Base-by-base conservation (phyloP, 75 land plant genomes). In the Cryptomeria japonica region DNA sequence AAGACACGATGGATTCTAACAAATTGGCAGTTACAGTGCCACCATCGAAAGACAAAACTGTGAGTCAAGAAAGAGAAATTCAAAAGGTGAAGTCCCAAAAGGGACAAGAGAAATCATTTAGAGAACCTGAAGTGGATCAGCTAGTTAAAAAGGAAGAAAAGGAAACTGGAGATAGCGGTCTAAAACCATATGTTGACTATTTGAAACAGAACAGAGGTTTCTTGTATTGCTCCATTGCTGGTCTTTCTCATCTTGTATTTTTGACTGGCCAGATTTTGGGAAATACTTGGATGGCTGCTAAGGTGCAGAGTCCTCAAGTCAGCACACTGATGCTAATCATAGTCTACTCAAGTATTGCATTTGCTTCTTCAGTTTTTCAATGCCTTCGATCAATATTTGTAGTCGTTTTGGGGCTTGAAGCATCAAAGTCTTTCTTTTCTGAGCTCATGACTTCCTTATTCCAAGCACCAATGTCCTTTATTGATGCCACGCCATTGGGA, bases 401-500 rank as follows among this genome's bases (percentile, higher is more conserved):
- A 1, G 93, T 92, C 79, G 36, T 87, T 80, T 79, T 96, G 64
- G 95, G 94, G 42, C 55, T 90, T 80, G 83, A 90, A 47, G 85
- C 99, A 82, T 92, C 99, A 55, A 84, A 89, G 44, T 88, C 91
- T 4, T 88, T 97, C 51, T 96, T 96, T 85, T 87, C 89, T 46
- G 86, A 88, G 47, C 87, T 96, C 34, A 39, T 94, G 41, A 89
- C 44, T 56, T 93, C 96, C 70, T 79, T 97, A 18, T 94, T 96
- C 84, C 90, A 92, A 18, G 99, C 99, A 86, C 97, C 99, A 18
- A 95, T 97, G 96, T 89, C 96, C 46, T 97, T 97, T 86, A 96
- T 90, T 88, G 99, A 97, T 87, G 90, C 98, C 1, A 97, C 99
- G 19, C 99, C 99, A 56, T 36, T 92, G 10, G 98, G 99, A 70